Base-by-base conservation (phyloP, 371 early-diverging fungal species). In the Dichotomocladium elegans region DNA sequence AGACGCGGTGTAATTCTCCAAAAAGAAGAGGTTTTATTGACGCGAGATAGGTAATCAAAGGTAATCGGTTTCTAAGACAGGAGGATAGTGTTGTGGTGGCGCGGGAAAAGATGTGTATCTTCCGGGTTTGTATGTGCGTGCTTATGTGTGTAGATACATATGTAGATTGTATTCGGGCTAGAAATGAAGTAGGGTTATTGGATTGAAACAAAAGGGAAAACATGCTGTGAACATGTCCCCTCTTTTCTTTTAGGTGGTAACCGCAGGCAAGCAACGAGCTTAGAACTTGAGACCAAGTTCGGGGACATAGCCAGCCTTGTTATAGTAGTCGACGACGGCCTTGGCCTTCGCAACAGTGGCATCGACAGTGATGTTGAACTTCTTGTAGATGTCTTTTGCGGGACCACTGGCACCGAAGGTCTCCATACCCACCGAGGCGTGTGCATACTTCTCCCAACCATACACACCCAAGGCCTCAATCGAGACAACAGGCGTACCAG, bases 391-490 rank as follows among this genome's bases (percentile, higher is more conserved):
- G 31, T 87, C 64, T 67, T 81, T 64, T 70, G 78, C 84, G 15
- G 95, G 95, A 17, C 69, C 99, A 12, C 43, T 42, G 22, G 56
- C 49, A 56, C 56, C 56, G 26, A 56, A 56, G n/a, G 42, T 29
- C 43, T 33, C 43, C 60, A 59, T 59, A 41, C 60, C 60, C n/a
- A 59, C 44, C 15, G 47, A 45, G 26, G 60, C 60, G 17, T 59
- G 93, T 19, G 94, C 86, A 66, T 95, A 99, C 60, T 87, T 86
- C 58, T 72, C 63, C 99, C 99, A 99, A 15, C 95, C 93, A 64
- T 88, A 87, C 43, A 93, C 92, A 34, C 83, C 61, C 58, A 89
- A 70, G 10, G 96, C 97, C 76, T 99, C 99, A 43, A 97, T 83
- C 54, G 89, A 88, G 40, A 98, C 72, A 26, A 81, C 74, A 4